Base-by-base conservation (phyloP, 1,284 basidiomycete species). In the Cryptococcus maquisensis region DNA sequence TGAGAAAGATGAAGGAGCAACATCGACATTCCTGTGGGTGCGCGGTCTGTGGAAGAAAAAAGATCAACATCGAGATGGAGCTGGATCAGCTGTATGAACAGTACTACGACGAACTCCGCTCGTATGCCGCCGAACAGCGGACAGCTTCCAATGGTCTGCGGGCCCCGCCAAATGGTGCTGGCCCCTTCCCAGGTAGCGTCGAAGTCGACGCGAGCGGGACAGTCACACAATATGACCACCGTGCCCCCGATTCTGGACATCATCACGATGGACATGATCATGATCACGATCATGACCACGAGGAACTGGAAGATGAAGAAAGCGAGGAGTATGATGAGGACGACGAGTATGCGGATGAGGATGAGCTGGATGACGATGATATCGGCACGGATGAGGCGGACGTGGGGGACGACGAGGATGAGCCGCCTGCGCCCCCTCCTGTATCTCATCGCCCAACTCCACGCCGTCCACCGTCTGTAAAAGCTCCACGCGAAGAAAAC, bases 91-190 rank as follows among this genome's bases (percentile, higher is more conserved):
- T 98, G 78, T 98, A 98, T 82, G 92, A 96, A 82, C 90, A 92
- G 80, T 98, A 98, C 84, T 98, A 98, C 83, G 90, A 96, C 77
- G 94, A 98, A 82, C 86, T 98, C 79, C 90, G 97, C 83, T 86
- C 89, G 80, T 98, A 98, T 83, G 94, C 93, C 77, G 88, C 90
- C 78, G 90, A 94, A 79, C 91, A 97, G 82, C 88, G 86, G 77
- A 92, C 91, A 78, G 87, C 88, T 67, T 86, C 84, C 65, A 87
- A 86, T 70, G 87, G 88, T 60, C 87, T 86, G 49, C 83, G 91
- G 65, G 85, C 90, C 62, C 90, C 92, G 47, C 94, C 94, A 24
- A 89, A 87, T 43, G 95, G 95, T 20, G 95, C 95, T 6, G 95
- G 95, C 20, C 96, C 96, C 1, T 98, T 98, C 79, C 95, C 96